phyloP scores from a whole-genome alignment of 202 grass and related monocot genomes.

The Setaria viridis region DNA sequence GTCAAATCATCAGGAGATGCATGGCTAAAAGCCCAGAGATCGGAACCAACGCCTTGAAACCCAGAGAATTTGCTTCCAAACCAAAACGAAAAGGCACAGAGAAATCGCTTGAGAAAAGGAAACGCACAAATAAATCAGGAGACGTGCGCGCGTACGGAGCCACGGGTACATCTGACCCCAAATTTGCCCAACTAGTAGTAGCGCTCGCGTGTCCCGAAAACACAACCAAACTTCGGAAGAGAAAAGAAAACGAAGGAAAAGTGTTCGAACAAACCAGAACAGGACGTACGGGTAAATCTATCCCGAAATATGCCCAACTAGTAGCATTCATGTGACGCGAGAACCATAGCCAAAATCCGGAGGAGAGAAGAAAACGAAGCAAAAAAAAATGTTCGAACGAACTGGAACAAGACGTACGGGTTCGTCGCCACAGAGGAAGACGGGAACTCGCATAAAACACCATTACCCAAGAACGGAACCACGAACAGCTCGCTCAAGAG shows the following conservation, averaged over 20 bases:
- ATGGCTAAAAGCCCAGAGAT: neutral
- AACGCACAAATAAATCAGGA: neutral
- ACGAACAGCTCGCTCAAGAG: neutral
- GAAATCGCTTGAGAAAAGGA: too few species aligned
- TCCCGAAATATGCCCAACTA: too few species aligned
- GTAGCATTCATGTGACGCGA: neutral
- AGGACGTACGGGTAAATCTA: neutral
- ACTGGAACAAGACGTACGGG: neutral
- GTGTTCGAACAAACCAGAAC: neutral
- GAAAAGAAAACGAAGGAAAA: neutral
- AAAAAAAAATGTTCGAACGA: neutral
- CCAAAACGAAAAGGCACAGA: neutral
- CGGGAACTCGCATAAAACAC: constrained; percentile 12
- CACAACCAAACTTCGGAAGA: neutral
- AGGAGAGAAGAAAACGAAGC: neutral
- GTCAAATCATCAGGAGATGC: neutral
- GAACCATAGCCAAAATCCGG: neutral
- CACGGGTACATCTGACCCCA: neutral
- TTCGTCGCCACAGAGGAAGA: constrained; percentile 17
- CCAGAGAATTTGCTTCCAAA: neutral
- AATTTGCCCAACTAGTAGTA: neutral
- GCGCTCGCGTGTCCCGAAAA: neutral
- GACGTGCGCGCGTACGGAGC: neutral
- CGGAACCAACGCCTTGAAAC: neutral
- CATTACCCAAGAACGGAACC: neutral